These are phyloP conservation scores for Cryptosporidium tyzzeri DNA, from an alignment of 169 alveolate species.

Conservation along the genomic window DNA sequence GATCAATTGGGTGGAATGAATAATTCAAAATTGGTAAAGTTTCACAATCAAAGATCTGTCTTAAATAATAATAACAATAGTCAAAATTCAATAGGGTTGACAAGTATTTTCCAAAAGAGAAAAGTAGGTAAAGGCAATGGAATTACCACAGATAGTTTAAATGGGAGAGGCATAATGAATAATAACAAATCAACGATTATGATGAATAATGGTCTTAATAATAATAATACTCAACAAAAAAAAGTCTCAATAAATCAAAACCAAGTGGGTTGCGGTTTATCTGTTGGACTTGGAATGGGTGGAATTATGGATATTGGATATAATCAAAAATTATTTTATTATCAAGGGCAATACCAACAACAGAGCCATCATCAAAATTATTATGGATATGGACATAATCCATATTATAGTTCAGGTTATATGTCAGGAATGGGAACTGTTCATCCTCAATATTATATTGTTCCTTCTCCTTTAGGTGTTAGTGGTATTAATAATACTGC, in stretches of 20 bases:
- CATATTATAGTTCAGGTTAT: not conserved
- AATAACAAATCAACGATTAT: not conserved
- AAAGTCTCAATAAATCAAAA: not conserved
- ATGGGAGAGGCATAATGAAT: not conserved
- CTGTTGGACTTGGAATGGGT: not conserved
- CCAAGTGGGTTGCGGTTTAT: not conserved
- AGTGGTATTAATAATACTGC: no score
- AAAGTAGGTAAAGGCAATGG: not conserved
- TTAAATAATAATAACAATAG: not conserved
- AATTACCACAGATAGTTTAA: not conserved
- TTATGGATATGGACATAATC: constrained; percentile 3
- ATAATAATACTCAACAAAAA: not conserved
- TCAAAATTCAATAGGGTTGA: not conserved
- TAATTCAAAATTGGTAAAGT: not conserved
- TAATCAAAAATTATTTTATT: not conserved
- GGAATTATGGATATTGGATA: not conserved
- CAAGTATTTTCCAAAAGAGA: constrained; percentile 1
- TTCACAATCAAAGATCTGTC: not conserved
- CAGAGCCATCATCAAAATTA: not conserved
- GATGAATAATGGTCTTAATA: not conserved
- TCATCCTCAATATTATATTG: not conserved
- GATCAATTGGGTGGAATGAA: not conserved
- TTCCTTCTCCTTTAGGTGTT: not conserved
- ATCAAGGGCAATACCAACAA: not conserved
- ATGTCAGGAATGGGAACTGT: not conserved